Evolutionary conservation across 148 eudicot species (phyloP), one percentile per base, ranked within the genome.

Genomic region (Heliosperma pusillum): DNA sequence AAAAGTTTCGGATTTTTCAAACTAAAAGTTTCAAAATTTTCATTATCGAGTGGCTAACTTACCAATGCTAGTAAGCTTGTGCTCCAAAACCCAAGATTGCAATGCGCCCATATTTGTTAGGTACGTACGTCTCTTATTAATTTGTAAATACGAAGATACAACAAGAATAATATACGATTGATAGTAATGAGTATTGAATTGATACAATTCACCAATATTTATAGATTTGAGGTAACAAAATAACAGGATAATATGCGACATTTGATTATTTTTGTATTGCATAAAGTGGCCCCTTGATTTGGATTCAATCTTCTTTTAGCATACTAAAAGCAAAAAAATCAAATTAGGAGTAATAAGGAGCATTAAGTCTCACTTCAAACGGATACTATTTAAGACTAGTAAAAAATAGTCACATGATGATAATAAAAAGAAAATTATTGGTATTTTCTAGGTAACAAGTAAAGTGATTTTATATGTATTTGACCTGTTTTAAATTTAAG

Each of bases 51-150:
- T n/a, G n/a, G n/a, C 9, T 10, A 26, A 75, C 88, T 81, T 1
- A 88, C 91, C 94, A 74, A 91, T 84, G 87, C 89, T 88, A 55
- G 95, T 82, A 74, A 92, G 95, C 78, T 92, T 92, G 88, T 92
- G 86, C 47, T 90, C 82, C 29, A 84, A 79, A 75, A 92, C 84
- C 97, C 97, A 92, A 47, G 95, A 84, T 75, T 86, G 91, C 65
- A 88, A 69, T 24, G 87, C 84, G 71, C 86, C 93, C 95, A 92
- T 91, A 7, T 53, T 77, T 56, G 15, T 3, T 24, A 25, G 47
- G 15, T 55, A 15, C 8, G 10, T 80, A 26, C 42, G 12, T 24
- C 22, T 21, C 24, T 63, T 69, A 4, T 42, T 4, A 25, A 58
- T 19, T 45, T 67, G 33, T 21, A 59, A 33, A 10, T 17, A 5